These are phyloP conservation scores for Phytophthora chlamydospora DNA, from an alignment of 352 stramenopile genomes.

Conservation along the genomic window DNA sequence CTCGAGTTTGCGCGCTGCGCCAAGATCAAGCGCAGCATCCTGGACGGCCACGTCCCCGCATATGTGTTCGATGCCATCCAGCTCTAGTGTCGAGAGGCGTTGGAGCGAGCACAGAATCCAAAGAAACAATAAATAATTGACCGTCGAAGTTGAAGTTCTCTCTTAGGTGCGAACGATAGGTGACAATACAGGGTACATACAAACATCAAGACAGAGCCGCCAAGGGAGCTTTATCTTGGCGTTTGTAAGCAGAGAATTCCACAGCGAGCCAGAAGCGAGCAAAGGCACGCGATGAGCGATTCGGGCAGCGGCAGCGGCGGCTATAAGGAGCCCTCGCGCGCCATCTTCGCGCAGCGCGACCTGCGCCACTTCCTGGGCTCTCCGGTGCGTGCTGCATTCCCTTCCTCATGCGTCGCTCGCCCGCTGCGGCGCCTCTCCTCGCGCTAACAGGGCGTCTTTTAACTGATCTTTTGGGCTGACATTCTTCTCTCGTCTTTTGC, in stretches of 20 bases:
- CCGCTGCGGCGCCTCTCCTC: neutral
- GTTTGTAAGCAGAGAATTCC: constrained; percentile 1
- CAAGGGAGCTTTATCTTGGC: no score
- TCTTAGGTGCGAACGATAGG: neutral
- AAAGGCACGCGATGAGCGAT: constrained; percentile 39
- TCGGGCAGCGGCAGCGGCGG: constrained; percentile 20
- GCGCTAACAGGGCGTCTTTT: no score
- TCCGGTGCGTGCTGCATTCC: constrained; percentile 36
- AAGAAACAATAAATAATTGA: no score
- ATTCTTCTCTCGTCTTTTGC: constrained; percentile 7
- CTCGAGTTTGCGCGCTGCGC: constrained; percentile 85
- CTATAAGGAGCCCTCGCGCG: constrained; percentile 67
- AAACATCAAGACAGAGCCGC: no score
- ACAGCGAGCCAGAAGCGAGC: constrained; percentile 30
- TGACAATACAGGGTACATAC: no score
- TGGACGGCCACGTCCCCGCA: constrained; percentile 85
- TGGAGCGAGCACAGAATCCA: no score
- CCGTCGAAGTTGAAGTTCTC: constrained; percentile 18
- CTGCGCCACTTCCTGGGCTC: constrained; percentile 75
- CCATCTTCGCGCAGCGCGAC: constrained; percentile 83
- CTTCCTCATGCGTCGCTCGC: neutral
- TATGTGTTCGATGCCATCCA: constrained; percentile 91
- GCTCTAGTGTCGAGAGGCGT: constrained; percentile 59
- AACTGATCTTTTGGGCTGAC: constrained; percentile 10
- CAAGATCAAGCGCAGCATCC: constrained; percentile 83